phyloP scores from a whole-genome alignment of 352 stramenopile genomes.

The Globisporangium recalcitrans region DNA sequence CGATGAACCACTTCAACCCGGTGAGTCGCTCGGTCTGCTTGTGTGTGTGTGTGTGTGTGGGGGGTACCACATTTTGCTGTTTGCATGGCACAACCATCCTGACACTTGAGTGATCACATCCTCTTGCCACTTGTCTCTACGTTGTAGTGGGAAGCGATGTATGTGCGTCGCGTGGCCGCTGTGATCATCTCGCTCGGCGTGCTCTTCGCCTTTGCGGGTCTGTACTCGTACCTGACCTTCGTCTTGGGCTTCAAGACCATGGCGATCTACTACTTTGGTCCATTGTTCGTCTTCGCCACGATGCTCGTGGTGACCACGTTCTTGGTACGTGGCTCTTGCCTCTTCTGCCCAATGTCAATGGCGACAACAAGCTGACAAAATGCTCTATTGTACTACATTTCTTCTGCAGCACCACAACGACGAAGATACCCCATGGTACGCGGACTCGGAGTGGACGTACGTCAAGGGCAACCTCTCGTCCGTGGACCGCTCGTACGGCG shows the following conservation, averaged over 20 bases:
- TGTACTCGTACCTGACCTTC: constrained; percentile 42
- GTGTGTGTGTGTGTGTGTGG: neutral
- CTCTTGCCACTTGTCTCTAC: neutral
- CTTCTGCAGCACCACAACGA: constrained; percentile 64
- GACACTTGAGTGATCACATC: neutral
- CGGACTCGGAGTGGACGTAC: constrained; percentile 79
- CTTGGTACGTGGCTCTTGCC: constrained; percentile 27
- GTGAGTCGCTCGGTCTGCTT: constrained; percentile 25
- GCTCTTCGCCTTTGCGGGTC: constrained; percentile 33
- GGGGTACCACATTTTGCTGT: neutral
- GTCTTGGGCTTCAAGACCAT: constrained; percentile 48
- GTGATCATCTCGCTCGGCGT: constrained; percentile 57
- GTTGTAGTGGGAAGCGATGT: constrained; percentile 60
- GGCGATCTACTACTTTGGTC: constrained; percentile 73
- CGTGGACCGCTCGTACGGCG: constrained; percentile 75
- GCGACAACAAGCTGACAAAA: neutral
- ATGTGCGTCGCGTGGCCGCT: constrained; percentile 49
- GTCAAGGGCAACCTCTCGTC: constrained; percentile 80
- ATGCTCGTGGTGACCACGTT: constrained; percentile 86
- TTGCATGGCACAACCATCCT: neutral
- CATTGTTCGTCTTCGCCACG: constrained; percentile 66
- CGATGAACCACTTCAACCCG: constrained; percentile 76
- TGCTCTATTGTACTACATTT: neutral
- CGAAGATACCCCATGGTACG: constrained; percentile 80
- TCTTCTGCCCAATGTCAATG: neutral